These are phyloP conservation scores for Acanthamoeba triangularis DNA, from an alignment of 208 protist genomes.

Conservation along the genomic window DNA sequence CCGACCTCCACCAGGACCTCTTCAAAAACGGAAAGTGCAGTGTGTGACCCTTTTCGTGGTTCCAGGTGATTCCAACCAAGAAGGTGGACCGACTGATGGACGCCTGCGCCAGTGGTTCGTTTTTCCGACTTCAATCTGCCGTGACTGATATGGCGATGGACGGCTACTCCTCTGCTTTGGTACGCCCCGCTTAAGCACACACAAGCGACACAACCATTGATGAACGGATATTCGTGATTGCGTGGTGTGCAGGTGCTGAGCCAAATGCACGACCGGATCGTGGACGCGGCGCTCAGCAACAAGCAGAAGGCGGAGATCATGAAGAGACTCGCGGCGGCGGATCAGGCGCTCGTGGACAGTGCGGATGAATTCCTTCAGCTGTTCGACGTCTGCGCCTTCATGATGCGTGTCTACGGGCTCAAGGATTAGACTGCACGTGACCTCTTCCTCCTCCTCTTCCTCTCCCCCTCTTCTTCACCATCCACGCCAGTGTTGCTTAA, in stretches of 20 bases:
- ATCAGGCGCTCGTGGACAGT: conserved; percentile 92
- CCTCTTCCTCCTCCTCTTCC: background rate
- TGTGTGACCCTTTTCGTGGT: background rate
- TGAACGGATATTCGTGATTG: conserved; percentile 17
- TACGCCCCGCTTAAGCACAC: conserved; percentile 82
- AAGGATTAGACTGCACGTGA: background rate
- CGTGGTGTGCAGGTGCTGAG: conserved; percentile 49
- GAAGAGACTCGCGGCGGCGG: conserved; percentile 84
- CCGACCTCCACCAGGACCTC: background rate
- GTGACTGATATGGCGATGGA: conserved; percentile 84
- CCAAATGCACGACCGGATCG: conserved; percentile 15
- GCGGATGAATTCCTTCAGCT: conserved; percentile 94
- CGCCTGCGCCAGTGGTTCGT: conserved; percentile 75
- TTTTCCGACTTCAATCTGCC: conserved; percentile 78
- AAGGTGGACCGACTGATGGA: conserved; percentile 82
- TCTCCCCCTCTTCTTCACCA: no score
- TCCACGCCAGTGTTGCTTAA: no score
- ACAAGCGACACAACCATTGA: background rate
- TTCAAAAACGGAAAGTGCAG: background rate
- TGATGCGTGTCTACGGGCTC: background rate
- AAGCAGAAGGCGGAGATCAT: conserved; percentile 87
- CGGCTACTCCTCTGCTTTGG: conserved; percentile 90
- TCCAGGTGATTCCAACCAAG: conserved; percentile 90
- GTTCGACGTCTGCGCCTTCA: conserved; percentile 80
- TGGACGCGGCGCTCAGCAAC: conserved; percentile 77